phyloP scores from a whole-genome alignment of 2,329 filamentous ascomycete species.

The Cercospora beticola region DNA sequence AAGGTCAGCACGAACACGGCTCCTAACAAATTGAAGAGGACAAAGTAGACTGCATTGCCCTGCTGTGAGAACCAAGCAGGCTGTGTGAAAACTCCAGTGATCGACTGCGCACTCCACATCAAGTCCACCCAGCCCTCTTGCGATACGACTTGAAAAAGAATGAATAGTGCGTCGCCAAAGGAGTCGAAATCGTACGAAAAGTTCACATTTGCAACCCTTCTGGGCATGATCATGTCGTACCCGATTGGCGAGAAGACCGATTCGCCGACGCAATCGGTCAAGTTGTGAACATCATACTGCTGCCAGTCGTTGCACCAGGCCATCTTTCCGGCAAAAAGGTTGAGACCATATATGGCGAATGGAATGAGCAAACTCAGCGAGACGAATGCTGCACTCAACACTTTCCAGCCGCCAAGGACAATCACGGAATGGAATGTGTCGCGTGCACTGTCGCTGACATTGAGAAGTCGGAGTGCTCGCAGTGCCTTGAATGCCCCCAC shows the following conservation, averaged over 20 bases:
- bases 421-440: slow-evolving; percentile 97
- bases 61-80: slow-evolving; percentile 67
- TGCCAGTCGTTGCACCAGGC: slow-evolving; percentile 71
- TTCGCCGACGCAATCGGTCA: slow-evolving; percentile 81
- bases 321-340: slow-evolving; percentile 84
- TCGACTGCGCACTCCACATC: slow-evolving; percentile 78
- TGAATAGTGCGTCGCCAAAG: slow-evolving; percentile 90
- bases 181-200: slow-evolving; percentile 90
- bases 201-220: slow-evolving; percentile 66
- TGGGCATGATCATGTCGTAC: slow-evolving; percentile 81
- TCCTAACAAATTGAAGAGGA: slow-evolving; percentile 92
- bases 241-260: slow-evolving; percentile 73
- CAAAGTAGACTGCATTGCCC: slow-evolving; percentile 90
- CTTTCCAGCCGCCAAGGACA: slow-evolving; percentile 90
- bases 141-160: slow-evolving; percentile 97
- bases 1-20: slow-evolving; percentile 95
- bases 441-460: slow-evolving; percentile 91
- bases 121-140: slow-evolving; percentile 98
- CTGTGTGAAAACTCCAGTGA: slow-evolving; percentile 74
- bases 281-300: slow-evolving; percentile 53
- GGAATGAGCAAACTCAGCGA: slow-evolving; percentile 92
- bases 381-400: slow-evolving; percentile 87
- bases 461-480: slow-evolving; percentile 83
- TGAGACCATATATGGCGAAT: slow-evolving; percentile 93
- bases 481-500: slow-evolving; percentile 97